Evolutionary conservation across 1,284 basidiomycete species (phyloP), one percentile per base, ranked within the genome.

Genomic region (Jaminaea rosea): DNA sequence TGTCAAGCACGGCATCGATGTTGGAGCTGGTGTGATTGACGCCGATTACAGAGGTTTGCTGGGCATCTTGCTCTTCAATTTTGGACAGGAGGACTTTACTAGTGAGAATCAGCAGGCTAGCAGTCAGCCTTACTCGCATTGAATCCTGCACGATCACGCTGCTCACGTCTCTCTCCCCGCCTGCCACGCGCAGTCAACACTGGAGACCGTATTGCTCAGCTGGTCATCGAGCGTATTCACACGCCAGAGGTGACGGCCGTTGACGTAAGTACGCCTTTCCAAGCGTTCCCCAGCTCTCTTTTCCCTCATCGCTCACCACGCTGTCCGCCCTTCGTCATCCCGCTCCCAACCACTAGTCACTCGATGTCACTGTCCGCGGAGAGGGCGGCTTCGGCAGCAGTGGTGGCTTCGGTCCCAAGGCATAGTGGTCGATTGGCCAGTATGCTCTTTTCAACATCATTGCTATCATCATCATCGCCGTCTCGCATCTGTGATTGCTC

Each of bases 1-100:
- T 3, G 86, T 86, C 24, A 98, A 98, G 75, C 91, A 89, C 76
- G 89, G 90, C 80, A 96, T 98, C 57, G 87, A 94, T 73, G 92
- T 88, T 0, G 93, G 93, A 1, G 94, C 93, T 4, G 93, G 93
- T 29, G 93, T 98, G 17, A 83, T 98, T 53, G 94, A 98, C 63
- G 86, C 88, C 10, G 93, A 98, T 75, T 98, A 98, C 75, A 82
- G 94, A 32, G 93, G 94, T 4, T 78, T 84, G 7, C 82, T 98
- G 50, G 91, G 87, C 72, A 88, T 97, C n/a, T 79, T 98, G 24
- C 80, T 98, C 31, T 97, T 93, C 82, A 98, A 98, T 74, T 81
- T 86, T 53, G 62, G 64, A 8, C 87, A 92, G 65, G 77, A 82
- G 56, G 89, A 94, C 68, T 97, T 96, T 70, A 78, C 86, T 75